Percentiles rank a stretch among this genome's conserved stretches.
Conservation (phyloP, 2,329 filamentous ascomycete genomes). For the Trichoderma sp. region DNA sequence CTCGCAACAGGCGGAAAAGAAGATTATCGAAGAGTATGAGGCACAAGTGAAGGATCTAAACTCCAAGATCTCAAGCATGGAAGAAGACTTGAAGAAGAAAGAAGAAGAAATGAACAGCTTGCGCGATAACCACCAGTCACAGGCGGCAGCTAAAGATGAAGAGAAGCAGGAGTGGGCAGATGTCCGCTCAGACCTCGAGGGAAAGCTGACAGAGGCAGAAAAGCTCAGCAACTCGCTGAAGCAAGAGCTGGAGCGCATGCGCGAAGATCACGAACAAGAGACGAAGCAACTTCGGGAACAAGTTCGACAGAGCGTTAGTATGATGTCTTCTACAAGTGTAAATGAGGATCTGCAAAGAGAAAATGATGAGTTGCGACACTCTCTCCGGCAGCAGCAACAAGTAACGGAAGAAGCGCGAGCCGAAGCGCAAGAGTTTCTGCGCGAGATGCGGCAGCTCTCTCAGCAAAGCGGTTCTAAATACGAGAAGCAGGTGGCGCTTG, state of each 20-base stretch:
- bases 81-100: slow-evolving; percentile 65
- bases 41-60: slow-evolving; percentile 71
- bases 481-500: slow-evolving; percentile 77
- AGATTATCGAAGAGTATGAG: slow-evolving; percentile 75
- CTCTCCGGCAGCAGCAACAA: slow-evolving; percentile 70
- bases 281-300: slow-evolving; percentile 62
- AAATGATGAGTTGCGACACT: slow-evolving; percentile 64
- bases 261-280: slow-evolving; percentile 62
- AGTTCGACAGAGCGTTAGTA: slow-evolving; percentile 35
- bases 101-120: slow-evolving; percentile 64
- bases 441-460: slow-evolving; percentile 85
- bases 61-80: slow-evolving; percentile 68
- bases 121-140: slow-evolving; percentile 57
- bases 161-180: slow-evolving; percentile 72
- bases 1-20: slow-evolving; percentile 58
- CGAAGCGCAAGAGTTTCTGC: slow-evolving; percentile 77
- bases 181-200: slow-evolving; percentile 64
- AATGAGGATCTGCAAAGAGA: slow-evolving; percentile 61
- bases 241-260: slow-evolving; percentile 71
- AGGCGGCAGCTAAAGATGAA: slow-evolving; percentile 47
- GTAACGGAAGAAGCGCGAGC: slow-evolving; percentile 82
- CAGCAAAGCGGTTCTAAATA: slow-evolving; percentile 73
- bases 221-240: slow-evolving; percentile 76
- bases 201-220: slow-evolving; percentile 69
- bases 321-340: slow-evolving; percentile 29